Percentiles rank a stretch among this genome's conserved stretches.
These are phyloP conservation scores for Amoeboaphelidium protococcarum DNA, from an alignment of 371 early-diverging fungal genomes.

Conservation along the genomic window DNA sequence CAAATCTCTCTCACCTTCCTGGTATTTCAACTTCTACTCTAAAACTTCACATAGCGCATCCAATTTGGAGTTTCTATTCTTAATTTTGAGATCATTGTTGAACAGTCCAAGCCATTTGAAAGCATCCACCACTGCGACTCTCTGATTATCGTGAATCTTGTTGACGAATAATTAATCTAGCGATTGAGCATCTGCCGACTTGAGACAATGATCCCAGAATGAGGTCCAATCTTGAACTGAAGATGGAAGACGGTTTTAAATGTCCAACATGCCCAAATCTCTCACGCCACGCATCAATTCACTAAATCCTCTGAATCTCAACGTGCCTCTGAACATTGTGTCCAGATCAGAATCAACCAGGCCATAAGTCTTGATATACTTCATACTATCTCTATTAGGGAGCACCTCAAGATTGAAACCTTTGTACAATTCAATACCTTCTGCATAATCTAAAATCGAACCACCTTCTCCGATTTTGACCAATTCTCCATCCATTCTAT, in stretches of 20 bases:
- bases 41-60: slow-evolving; percentile 88
- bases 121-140: background rate
- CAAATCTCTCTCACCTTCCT: slow-evolving; percentile 76
- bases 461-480: background rate
- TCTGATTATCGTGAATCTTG: no score
- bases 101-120: slow-evolving; percentile 48
- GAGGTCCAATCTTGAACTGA: background rate
- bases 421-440: slow-evolving; percentile 11
- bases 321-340: slow-evolving; percentile 46
- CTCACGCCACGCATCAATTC: slow-evolving; percentile 17
- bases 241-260: background rate
- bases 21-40: slow-evolving; percentile 75
- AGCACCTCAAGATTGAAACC: slow-evolving; percentile 11
- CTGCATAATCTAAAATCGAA: slow-evolving; percentile 11
- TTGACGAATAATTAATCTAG: no score
- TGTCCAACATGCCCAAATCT: slow-evolving; percentile 16
- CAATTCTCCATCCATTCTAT: background rate
- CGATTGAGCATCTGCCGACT: no score
- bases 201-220: no score
- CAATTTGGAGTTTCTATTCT: slow-evolving; percentile 36
- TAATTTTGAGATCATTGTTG: slow-evolving; percentile 24
- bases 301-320: slow-evolving; percentile 23
- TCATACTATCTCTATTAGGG: slow-evolving; percentile 61
- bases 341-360: slow-evolving; percentile 5
- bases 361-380: slow-evolving; percentile 48